phyloP scores from a whole-genome alignment of 352 stramenopile species.

The Globisporangium recalcitrans region DNA sequence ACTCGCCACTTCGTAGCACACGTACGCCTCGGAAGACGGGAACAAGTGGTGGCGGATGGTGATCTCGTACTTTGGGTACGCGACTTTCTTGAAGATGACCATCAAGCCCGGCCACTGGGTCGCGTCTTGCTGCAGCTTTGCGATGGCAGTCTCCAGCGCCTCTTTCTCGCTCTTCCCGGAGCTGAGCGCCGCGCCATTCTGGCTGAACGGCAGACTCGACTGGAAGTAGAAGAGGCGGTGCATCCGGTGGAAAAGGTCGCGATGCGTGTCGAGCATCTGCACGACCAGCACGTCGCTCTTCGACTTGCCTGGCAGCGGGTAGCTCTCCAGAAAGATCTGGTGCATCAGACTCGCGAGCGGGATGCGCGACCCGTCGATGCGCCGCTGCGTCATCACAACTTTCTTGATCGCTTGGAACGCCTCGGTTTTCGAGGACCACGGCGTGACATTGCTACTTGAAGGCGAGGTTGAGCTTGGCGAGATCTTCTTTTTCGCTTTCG shows the following conservation, averaged over 20 bases:
- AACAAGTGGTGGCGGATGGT: constrained; percentile 31
- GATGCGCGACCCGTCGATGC: constrained; percentile 68
- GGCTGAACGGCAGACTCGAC: constrained; percentile 24
- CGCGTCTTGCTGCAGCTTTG: constrained; percentile 35
- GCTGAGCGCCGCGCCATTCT: background rate
- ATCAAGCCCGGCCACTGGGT: constrained; percentile 72
- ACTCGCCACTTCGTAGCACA: constrained; percentile 63
- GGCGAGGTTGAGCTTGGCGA: background rate
- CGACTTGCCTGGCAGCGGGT: constrained; percentile 28
- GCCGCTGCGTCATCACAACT: constrained; percentile 51
- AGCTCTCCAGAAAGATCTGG: constrained; percentile 44
- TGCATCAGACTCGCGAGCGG: constrained; percentile 57
- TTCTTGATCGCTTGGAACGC: constrained; percentile 37
- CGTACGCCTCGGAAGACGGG: constrained; percentile 41
- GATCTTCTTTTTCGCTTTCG: constrained; percentile 22
- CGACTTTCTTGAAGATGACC: constrained; percentile 64
- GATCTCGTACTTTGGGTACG: constrained; percentile 52
- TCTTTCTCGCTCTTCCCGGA: constrained; percentile 14
- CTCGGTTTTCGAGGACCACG: constrained; percentile 29
- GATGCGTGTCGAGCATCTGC: constrained; percentile 31
- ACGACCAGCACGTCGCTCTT: constrained; percentile 45
- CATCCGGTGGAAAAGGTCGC: constrained; percentile 59
- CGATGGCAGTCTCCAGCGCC: constrained; percentile 22
- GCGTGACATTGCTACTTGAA: background rate
- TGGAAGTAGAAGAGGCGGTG: constrained; percentile 76